Evolutionary conservation across 2,329 filamentous ascomycete species (phyloP), one percentile per base, ranked within the genome.

Genomic region (Cladosporium halotolerans): DNA sequence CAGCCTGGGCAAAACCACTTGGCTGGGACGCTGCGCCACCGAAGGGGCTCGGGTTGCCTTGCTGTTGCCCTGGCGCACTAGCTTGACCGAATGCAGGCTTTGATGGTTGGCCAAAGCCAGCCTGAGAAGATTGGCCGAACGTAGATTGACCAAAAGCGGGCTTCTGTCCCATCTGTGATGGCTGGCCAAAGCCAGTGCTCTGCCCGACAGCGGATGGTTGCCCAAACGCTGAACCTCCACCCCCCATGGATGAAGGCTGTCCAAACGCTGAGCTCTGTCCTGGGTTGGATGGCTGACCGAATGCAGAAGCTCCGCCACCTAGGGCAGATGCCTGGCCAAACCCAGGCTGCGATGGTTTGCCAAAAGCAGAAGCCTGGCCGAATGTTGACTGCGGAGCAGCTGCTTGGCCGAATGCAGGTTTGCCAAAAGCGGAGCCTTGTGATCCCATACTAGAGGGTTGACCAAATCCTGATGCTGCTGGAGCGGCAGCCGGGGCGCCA

Each of bases 381-480:
- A 52, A 52, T 3, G 49, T 39, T 16, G 49, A 52, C 36, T 45
- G 42, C n/a, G 36, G 66, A 1, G 61, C 57, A 55, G 42, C 40
- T 34, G 53, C 28, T 32, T 72, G 68, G 14, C 73, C 72, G 58
- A 76, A 76, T 13, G 67, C 62, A 45, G 58, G 58, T 45, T 58
- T 34, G 28, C 62, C 46, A 56, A 65, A 58, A 43, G 58, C 32
- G 42, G 68, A 61, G 5, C 32, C 19, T 14, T 55, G 58, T 14
- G 55, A 49, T 39, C 23, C 58, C 43, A 40, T 32, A 54, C 14
- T 31, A 23, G 58, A 65, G 6, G 63, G 48, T 51, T 68, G 68
- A 4, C 70, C 69, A 55, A 72, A 68, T n/a, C 71, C 73, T 58
- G 76, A 76, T 5, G 70, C 62, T 33, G 19, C 58, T 51, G 38